phyloP scores from a whole-genome alignment of 2,329 filamentous ascomycete genomes.

The Xylaria sp. region DNA sequence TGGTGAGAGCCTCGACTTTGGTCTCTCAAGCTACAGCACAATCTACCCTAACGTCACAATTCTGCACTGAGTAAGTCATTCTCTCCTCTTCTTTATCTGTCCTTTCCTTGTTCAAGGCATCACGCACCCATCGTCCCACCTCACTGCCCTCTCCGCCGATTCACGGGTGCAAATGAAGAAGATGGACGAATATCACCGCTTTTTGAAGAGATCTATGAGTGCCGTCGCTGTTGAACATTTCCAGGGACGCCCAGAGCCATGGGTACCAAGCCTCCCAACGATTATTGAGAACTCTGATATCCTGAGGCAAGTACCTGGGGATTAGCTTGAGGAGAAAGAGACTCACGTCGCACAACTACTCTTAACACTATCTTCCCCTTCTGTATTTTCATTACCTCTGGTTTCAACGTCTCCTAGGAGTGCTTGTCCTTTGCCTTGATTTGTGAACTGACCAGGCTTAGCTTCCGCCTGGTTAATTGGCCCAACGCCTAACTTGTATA shows the following conservation, averaged over 20 bases:
- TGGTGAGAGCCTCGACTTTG: conserved; percentile 22
- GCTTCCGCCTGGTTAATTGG: background rate
- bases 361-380: background rate
- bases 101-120: conserved; percentile 4
- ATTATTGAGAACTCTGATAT: conserved; percentile 22
- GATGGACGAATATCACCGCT: conserved; percentile 9
- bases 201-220: conserved; percentile 10
- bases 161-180: background rate
- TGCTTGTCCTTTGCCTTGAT: background rate
- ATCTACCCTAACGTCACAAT: background rate
- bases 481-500: conserved; percentile 1
- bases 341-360: background rate
- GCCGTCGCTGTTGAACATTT: conserved; percentile 8
- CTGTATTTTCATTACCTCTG: background rate
- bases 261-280: conserved; percentile 5
- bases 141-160: background rate
- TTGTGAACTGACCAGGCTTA: background rate
- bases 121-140: conserved; percentile 10
- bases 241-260: conserved; percentile 2
- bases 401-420: background rate
- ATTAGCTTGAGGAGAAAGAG: background rate
- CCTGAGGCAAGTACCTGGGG: conserved; percentile 31
- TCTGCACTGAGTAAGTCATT: conserved; percentile 19
- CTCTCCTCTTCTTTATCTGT: conserved; percentile 3
- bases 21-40: background rate